Conservation (phyloP, 225 moss, liverwort and hornwort genomes). For the Bryum argenteum region DNA sequence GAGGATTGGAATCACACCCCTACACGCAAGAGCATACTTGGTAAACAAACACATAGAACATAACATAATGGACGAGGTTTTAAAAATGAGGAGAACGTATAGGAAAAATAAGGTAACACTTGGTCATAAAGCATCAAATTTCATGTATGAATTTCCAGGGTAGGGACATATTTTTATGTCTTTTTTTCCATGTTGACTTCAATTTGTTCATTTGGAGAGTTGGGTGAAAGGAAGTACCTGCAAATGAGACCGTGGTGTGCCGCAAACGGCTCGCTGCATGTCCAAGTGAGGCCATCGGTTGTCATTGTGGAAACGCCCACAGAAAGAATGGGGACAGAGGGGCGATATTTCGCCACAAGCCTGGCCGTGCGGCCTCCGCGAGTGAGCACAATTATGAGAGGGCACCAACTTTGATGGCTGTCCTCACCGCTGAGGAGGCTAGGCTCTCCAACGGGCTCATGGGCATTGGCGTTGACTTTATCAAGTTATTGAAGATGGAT, state of each 20-base stretch:
- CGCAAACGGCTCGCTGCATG: conserved; percentile 69
- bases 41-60: conserved; percentile 4
- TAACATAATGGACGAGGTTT: background rate
- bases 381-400: conserved; percentile 73
- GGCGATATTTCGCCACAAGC: conserved; percentile 82
- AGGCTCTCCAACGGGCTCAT: conserved; percentile 87
- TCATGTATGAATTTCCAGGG: too few relatives aligned
- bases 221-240: conserved; percentile 15
- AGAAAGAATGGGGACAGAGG: conserved; percentile 74
- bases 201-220: too few relatives aligned
- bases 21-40: conserved; percentile 33
- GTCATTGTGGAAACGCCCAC: conserved; percentile 78
- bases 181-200: too few relatives aligned
- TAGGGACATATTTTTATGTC: too few relatives aligned
- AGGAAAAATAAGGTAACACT: background rate
- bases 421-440: conserved; percentile 79
- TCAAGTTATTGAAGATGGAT: conserved; percentile 72
- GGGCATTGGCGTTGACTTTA: conserved; percentile 69
- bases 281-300: conserved; percentile 68
- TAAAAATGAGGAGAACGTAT: too few relatives aligned
- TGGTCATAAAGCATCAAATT: too few relatives aligned
- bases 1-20: conserved; percentile 77
- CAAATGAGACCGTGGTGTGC: conserved; percentile 71
- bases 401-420: conserved; percentile 74
- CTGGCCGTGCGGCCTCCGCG: conserved; percentile 77